Percentiles rank a stretch among this genome's conserved stretches.
Evolutionary conservation across 2,329 filamentous ascomycete species (phyloP).

Genomic region (Ustilaginoidea virens): DNA sequence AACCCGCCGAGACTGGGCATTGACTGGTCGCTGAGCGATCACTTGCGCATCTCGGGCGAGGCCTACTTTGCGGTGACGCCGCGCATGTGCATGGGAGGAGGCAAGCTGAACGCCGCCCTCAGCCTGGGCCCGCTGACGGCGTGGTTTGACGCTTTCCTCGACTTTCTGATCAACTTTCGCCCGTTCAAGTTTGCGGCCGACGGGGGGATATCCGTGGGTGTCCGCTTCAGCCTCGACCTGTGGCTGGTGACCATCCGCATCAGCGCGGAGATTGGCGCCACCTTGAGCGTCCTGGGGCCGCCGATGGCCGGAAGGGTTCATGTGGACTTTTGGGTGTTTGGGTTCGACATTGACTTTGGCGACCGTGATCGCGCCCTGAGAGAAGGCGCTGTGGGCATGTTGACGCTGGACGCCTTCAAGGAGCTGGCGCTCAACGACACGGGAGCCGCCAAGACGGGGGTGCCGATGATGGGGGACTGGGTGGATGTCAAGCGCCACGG

Average conservation of each 20-base stretch:
- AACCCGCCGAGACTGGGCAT: slow-evolving; percentile 22
- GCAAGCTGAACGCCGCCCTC: slow-evolving; percentile 14
- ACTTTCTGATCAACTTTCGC: slow-evolving; percentile 26
- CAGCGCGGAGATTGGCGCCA: slow-evolving; percentile 7
- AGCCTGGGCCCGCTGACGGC: slow-evolving; percentile 19
- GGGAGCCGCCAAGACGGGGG: too few relatives aligned
- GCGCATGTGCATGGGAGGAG: slow-evolving; percentile 26
- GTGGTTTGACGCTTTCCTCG: slow-evolving; percentile 22
- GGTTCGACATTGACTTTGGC: slow-evolving; percentile 12
- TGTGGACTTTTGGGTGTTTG: slow-evolving; percentile 12
- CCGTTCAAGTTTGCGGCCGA: slow-evolving; percentile 19
- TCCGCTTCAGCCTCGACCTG: slow-evolving; percentile 13
- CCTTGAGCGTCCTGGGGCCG: slow-evolving; percentile 9
- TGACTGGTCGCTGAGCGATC: slow-evolving; percentile 16
- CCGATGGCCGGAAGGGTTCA: slow-evolving; percentile 10
- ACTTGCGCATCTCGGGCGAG: slow-evolving; percentile 20
- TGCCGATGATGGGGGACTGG: too few relatives aligned
- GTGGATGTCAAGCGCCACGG: too few relatives aligned
- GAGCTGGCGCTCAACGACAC: too few relatives aligned
- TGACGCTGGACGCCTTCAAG: background rate
- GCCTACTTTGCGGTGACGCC: slow-evolving; percentile 31
- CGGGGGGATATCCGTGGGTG: slow-evolving; percentile 13
- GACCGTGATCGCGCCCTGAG: slow-evolving; percentile 15
- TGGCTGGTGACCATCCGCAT: slow-evolving; percentile 11
- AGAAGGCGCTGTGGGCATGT: background rate